These are phyloP conservation scores for Pilasporangium apinafurcum DNA, from an alignment of 352 stramenopile species.

Conservation along the genomic window DNA sequence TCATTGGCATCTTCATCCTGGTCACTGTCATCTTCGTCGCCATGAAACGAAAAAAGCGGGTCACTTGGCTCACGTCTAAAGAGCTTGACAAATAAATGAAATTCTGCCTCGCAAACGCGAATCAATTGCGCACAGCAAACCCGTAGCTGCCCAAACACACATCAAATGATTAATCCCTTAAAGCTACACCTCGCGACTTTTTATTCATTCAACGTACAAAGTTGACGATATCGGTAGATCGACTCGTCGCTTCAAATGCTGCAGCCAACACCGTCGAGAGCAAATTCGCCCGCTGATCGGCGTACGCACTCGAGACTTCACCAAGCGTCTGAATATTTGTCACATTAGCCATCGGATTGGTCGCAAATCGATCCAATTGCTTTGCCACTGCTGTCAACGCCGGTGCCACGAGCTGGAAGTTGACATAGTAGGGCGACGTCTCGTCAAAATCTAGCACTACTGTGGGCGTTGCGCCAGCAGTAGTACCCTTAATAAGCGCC, in stretches of 20 bases:
- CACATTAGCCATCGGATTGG: slow-evolving; percentile 22
- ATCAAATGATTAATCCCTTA: not conserved
- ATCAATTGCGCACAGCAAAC: slow-evolving; percentile 58
- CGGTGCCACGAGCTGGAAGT: slow-evolving; percentile 67
- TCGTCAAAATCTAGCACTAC: slow-evolving; percentile 43
- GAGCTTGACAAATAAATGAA: slow-evolving; percentile 60
- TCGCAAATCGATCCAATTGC: slow-evolving; percentile 49
- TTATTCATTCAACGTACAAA: slow-evolving; percentile 17
- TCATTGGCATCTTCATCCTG: slow-evolving; percentile 29
- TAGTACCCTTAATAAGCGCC: slow-evolving; percentile 24
- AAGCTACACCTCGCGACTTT: not conserved
- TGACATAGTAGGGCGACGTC: slow-evolving; percentile 68
- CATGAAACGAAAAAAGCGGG: slow-evolving; percentile 38
- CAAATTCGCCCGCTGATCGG: slow-evolving; percentile 46
- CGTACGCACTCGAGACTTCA: slow-evolving; percentile 55
- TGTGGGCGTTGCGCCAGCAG: not conserved
- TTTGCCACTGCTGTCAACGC: slow-evolving; percentile 49
- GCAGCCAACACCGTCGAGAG: slow-evolving; percentile 39
- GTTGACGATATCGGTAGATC: slow-evolving; percentile 65
- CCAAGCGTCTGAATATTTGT: slow-evolving; percentile 36
- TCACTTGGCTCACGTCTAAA: slow-evolving; percentile 60
- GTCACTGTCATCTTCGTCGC: slow-evolving; percentile 15
- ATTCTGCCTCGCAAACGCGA: slow-evolving; percentile 69
- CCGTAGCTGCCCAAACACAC: slow-evolving; percentile 29
- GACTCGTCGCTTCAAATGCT: slow-evolving; percentile 43